These are phyloP conservation scores for Boeremia lycopersici DNA, from an alignment of 2,329 filamentous ascomycete species.

Conservation along the genomic window DNA sequence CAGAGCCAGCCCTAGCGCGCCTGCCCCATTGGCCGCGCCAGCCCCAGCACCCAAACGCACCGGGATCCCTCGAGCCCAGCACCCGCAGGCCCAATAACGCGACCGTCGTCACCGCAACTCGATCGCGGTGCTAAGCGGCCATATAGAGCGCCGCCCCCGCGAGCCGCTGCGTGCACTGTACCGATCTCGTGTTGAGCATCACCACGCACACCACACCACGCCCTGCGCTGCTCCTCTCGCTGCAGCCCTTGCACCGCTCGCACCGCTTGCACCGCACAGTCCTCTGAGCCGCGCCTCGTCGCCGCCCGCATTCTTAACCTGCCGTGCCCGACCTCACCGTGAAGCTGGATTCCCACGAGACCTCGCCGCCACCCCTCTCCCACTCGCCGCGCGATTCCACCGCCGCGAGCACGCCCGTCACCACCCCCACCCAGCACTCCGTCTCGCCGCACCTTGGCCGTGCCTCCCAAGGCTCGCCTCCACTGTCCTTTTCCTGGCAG, in stretches of 20 bases:
- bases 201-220: neutral
- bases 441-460: slow-evolving; percentile 50
- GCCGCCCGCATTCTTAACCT: slow-evolving; percentile 4
- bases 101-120: slow-evolving; percentile 34
- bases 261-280: slow-evolving; percentile 17
- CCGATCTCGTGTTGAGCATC: slow-evolving; percentile 7
- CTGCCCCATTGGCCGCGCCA: slow-evolving; percentile 28
- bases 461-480: slow-evolving; percentile 47
- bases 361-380: slow-evolving; percentile 57
- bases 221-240: too few relatives aligned
- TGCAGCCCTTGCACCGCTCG: too few relatives aligned
- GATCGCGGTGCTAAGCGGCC: slow-evolving; percentile 16
- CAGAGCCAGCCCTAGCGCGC: slow-evolving; percentile 30
- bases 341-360: slow-evolving; percentile 62
- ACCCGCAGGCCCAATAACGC: slow-evolving; percentile 20
- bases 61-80: slow-evolving; percentile 26
- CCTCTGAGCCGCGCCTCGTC: slow-evolving; percentile 13
- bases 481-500: slow-evolving; percentile 53
- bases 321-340: slow-evolving; percentile 35
- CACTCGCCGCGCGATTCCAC: slow-evolving; percentile 60
- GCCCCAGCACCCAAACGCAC: slow-evolving; percentile 19
- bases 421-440: slow-evolving; percentile 46
- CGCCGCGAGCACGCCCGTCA: slow-evolving; percentile 59
- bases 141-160: slow-evolving; percentile 31
- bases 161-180: slow-evolving; percentile 2